Evolutionary conservation across 1,284 basidiomycete species (phyloP).

Genomic region (Tremellales sp.): DNA sequence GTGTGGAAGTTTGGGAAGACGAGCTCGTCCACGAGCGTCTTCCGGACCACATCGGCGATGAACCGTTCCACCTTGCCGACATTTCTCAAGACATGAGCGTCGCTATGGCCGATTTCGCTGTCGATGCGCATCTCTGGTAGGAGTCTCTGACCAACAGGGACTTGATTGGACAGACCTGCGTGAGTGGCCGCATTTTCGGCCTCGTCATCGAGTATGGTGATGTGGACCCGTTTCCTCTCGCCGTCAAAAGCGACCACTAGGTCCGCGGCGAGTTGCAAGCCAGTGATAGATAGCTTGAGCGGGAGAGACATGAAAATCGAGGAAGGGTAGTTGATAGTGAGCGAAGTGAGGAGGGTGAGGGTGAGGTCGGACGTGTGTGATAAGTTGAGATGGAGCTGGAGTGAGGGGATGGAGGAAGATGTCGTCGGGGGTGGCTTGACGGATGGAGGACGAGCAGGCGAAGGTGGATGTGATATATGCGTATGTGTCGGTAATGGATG

Average conservation of each 20-base stretch:
- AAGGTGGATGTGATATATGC: conserved; percentile 1
- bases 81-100: conserved; percentile 94
- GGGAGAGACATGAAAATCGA: conserved; percentile 94
- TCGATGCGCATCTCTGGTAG: conserved; percentile 92
- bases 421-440: conserved; percentile 19
- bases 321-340: conserved; percentile 94
- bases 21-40: conserved; percentile 87
- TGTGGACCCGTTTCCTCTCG: conserved; percentile 67
- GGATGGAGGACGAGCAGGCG: conserved; percentile 27
- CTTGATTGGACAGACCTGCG: not conserved
- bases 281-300: conserved; percentile 83
- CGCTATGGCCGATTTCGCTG: conserved; percentile 90
- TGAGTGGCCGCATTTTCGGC: not conserved
- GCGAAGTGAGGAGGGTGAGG: conserved; percentile 76
- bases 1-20: conserved; percentile 94
- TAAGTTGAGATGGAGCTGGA: conserved; percentile 51
- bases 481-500: conserved; percentile 2
- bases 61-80: conserved; percentile 95
- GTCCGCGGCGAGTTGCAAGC: conserved; percentile 79
- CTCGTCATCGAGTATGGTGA: conserved; percentile 77
- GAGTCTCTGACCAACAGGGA: conserved; percentile 70
- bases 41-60: conserved; percentile 89
- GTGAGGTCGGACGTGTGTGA: conserved; percentile 49
- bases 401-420: conserved; percentile 35
- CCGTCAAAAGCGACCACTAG: conserved; percentile 88